A percentile compares a stretch with the other conserved stretches of the same genome.
Conservation (phyloP, 1,284 basidiomycete species). For the Ustilago nuda region DNA sequence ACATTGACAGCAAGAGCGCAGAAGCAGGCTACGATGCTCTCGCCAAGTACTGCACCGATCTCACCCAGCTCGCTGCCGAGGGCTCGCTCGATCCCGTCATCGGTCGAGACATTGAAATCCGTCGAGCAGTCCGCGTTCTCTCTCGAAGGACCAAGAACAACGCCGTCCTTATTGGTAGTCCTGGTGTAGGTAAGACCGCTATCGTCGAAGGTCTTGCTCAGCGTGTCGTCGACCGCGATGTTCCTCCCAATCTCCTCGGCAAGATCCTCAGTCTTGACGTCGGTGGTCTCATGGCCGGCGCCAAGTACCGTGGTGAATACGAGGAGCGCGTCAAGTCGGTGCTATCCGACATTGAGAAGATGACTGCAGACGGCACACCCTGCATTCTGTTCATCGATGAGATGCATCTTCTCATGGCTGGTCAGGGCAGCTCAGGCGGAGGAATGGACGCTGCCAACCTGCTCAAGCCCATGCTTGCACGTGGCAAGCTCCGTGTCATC, state of each 20-base stretch:
- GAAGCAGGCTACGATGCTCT: conserved; percentile 68
- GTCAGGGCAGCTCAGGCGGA: conserved; percentile 58
- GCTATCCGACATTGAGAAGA: conserved; percentile 89
- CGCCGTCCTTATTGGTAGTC: conserved; percentile 83
- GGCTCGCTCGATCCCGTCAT: conserved; percentile 75
- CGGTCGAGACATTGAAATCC: conserved; percentile 70
- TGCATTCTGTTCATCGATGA: conserved; percentile 97
- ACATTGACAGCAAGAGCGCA: conserved; percentile 83
- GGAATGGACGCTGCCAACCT: conserved; percentile 68
- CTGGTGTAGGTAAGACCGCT: conserved; percentile 72
- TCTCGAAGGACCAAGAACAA: conserved; percentile 83
- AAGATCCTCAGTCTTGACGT: conserved; percentile 86
- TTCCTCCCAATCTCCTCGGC: conserved; percentile 86
- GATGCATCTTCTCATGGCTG: conserved; percentile 69
- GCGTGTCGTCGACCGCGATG: conserved; percentile 93
- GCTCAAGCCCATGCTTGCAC: conserved; percentile 72
- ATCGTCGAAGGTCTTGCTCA: conserved; percentile 96
- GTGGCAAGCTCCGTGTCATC: conserved; percentile 89
- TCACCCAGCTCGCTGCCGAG: conserved; percentile 74
- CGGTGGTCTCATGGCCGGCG: conserved; percentile 95
- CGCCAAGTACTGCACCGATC: conserved; percentile 70
- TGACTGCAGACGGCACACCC: conserved; percentile 81
- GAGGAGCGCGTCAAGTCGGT: conserved; percentile 96
- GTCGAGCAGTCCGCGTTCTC: conserved; percentile 68
- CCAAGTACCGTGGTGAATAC: conserved; percentile 96